These are phyloP conservation scores for Colletotrichum sp. DNA, from an alignment of 2,329 filamentous ascomycete species.

Conservation along the genomic window DNA sequence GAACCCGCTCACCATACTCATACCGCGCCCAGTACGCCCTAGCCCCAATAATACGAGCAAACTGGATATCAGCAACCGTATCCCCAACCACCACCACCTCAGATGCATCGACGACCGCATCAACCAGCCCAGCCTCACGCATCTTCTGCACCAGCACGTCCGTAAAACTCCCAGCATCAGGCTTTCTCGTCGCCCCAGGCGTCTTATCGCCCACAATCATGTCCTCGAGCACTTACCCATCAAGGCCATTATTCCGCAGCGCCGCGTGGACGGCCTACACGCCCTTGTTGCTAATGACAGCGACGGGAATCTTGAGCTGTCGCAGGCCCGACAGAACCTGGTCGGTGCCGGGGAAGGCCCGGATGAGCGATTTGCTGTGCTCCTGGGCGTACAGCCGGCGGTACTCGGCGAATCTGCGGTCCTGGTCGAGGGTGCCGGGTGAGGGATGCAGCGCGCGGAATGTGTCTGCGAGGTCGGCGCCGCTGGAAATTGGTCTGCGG, in stretches of 20 bases:
- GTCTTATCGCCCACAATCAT: neutral
- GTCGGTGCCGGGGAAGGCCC: neutral
- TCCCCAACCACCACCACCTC: constrained; percentile 21
- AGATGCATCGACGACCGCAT: neutral
- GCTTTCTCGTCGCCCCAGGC: neutral
- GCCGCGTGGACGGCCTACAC: neutral
- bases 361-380: neutral
- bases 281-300: accelerated
- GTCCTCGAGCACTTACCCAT: neutral
- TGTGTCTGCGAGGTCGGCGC: too few species aligned
- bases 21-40: constrained; percentile 16
- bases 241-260: neutral
- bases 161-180: neutral
- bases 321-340: neutral
- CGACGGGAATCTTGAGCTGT: neutral
- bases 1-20: neutral
- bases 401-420: neutral
- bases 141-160: neutral
- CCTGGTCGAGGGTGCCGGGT: neutral
- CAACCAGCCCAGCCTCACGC: neutral
- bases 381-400: neutral
- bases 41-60: constrained; percentile 19
- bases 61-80: constrained; percentile 19
- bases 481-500: too few species aligned
- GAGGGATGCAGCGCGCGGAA: too few species aligned